Conservation (phyloP, 2,329 filamentous ascomycete genomes). For the Apiospora hydei region DNA sequence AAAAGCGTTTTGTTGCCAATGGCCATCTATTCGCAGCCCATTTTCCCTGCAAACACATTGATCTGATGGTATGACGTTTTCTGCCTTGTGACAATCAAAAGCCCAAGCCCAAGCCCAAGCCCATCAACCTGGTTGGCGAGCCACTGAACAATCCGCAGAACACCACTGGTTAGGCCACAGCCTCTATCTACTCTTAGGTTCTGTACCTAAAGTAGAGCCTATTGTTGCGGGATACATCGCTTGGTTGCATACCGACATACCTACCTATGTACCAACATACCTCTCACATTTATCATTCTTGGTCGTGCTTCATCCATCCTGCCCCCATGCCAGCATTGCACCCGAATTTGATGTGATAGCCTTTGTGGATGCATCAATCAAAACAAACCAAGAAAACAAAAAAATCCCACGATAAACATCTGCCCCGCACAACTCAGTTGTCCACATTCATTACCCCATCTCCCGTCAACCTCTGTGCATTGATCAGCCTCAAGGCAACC, state of each 20-base stretch:
- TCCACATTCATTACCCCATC: constrained; percentile 21
- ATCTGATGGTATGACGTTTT: neutral
- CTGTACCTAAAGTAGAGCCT: neutral
- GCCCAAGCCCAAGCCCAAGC: neutral
- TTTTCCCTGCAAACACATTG: neutral
- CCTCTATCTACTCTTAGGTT: neutral
- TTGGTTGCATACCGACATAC: neutral
- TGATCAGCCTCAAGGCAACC: constrained; percentile 14
- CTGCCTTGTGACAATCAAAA: constrained; percentile 8
- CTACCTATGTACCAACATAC: neutral
- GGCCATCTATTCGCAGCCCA: neutral
- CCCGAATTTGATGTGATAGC: neutral
- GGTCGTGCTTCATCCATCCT: neutral
- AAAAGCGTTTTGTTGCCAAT: constrained; percentile 1
- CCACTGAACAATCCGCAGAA: neutral
- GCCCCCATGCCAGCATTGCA: neutral
- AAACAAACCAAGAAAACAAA: constrained; percentile 6
- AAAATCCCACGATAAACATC: constrained; percentile 20
- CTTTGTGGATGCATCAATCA: constrained; percentile 20
- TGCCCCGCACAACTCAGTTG: constrained; percentile 15
- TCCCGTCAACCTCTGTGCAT: constrained; percentile 13
- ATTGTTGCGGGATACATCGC: neutral
- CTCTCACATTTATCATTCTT: neutral
- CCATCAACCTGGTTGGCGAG: neutral
- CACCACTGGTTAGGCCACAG: neutral